Evolutionary conservation across 108 stramenopile genomes (phyloP).

Genomic region (Schizochytrium sp.): DNA sequence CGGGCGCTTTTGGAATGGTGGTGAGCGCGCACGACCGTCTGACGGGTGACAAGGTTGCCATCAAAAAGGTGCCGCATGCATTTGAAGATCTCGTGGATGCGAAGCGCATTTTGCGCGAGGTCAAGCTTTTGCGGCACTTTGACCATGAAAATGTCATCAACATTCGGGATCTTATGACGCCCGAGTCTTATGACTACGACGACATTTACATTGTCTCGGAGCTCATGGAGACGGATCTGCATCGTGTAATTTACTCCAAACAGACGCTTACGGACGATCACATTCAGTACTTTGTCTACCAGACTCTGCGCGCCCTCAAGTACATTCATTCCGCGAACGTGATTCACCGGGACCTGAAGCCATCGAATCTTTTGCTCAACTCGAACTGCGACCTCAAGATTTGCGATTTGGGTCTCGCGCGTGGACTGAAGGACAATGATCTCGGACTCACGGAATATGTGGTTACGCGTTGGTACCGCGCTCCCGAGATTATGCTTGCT

Average conservation of each 20-base stretch:
- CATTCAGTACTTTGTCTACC: conserved; percentile 56
- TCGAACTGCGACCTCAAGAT: conserved; percentile 58
- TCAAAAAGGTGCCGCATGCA: conserved; percentile 52
- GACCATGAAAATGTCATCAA: conserved; percentile 78
- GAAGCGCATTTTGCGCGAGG: conserved; percentile 51
- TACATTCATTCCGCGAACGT: conserved; percentile 56
- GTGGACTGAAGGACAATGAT: conserved; percentile 12
- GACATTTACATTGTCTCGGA: conserved; percentile 69
- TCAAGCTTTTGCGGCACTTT: conserved; percentile 78
- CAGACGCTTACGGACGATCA: conserved; percentile 46
- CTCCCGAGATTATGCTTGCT: conserved; percentile 60
- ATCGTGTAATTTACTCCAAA: conserved; percentile 45
- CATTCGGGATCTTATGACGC: conserved; percentile 40
- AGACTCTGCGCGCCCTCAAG: conserved; percentile 43
- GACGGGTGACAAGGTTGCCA: conserved; percentile 54
- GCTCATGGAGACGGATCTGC: conserved; percentile 56
- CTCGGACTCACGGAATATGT: conserved; percentile 55
- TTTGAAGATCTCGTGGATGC: conserved; percentile 54
- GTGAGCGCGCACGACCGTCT: background rate
- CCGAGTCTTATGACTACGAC: conserved; percentile 60
- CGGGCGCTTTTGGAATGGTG: background rate
- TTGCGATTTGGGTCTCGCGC: conserved; percentile 50
- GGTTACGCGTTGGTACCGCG: conserved; percentile 62
- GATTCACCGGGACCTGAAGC: conserved; percentile 48
- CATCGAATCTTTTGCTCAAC: conserved; percentile 54